Evolutionary conservation across 768 basidiomycete genomes (phyloP), one percentile per base, ranked within the genome.

Genomic region (Termitomyces sp.): DNA sequence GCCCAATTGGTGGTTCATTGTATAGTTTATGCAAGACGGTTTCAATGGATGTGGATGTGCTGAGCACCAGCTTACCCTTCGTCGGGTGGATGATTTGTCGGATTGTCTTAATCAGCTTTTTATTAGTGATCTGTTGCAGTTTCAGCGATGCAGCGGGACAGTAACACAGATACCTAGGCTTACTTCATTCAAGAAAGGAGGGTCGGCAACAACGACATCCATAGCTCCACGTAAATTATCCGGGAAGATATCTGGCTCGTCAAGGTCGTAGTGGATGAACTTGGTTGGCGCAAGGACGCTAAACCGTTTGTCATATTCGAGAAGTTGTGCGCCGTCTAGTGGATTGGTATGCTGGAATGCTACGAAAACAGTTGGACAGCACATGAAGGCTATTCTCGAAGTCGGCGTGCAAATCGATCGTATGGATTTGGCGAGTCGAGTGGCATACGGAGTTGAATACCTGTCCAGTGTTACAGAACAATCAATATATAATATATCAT

Each of bases 301-400:
- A 57, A 78, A 77, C 1, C 77, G 70, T 30, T 72, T 68, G 48
- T 79, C 77, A 45, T 69, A 67, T 60, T 78, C 77, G 15, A 79
- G 66, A 22, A 79, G 65, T 8, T 60, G 57, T 14, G 76, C 71
- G 15, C 64, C 65, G 3, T 64, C 53, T 8, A 71, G 67, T 8
- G 62, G 69, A 28, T 71, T 67, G 17, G 60, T 66, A 56, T 77
- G 72, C 50, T 78, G 75, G 62, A 76, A 77, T 2, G 74, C 76
- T n/a, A 79, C 76, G 41, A 74, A 79, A 2, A 66, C 73, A 2
- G 77, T 79, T 21, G 77, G 77, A 58, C 74, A 75, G 64, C 74
- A 79, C 24, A 79, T 42, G 58, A 77, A 79, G 3, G 71, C 76
- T 24, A 79, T 64, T 21, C 65, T 69, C 1, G 74, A 68, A 2